Conservation (phyloP, 1,284 basidiomycete genomes). For the Microbotryomycetes sp. region DNA sequence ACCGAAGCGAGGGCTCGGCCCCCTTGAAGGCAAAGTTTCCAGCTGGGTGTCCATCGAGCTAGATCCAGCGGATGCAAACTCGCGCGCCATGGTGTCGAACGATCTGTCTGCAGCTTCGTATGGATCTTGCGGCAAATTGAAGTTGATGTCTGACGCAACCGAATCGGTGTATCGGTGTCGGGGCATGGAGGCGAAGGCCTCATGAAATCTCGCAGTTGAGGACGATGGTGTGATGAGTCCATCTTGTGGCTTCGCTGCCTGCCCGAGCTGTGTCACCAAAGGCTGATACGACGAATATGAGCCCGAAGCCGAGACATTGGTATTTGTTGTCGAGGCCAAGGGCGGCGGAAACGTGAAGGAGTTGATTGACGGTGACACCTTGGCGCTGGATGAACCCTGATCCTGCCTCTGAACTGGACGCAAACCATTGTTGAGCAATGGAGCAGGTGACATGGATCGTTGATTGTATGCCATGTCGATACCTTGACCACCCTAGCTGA, state of each 20-base stretch:
- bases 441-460: background rate
- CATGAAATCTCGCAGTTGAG: slow-evolving; percentile 16
- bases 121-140: slow-evolving; percentile 5
- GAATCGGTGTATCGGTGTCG: slow-evolving; percentile 9
- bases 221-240: background rate
- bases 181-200: slow-evolving; percentile 17
- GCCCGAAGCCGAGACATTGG: background rate
- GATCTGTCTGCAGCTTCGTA: slow-evolving; percentile 4
- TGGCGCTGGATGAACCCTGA: slow-evolving; percentile 4
- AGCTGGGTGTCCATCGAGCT: background rate
- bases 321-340: background rate
- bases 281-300: background rate
- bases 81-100: slow-evolving; percentile 22
- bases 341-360: slow-evolving; percentile 1
- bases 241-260: background rate
- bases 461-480: background rate
- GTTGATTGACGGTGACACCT: slow-evolving; percentile 2
- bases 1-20: slow-evolving; percentile 6
- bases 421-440: background rate
- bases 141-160: slow-evolving; percentile 4
- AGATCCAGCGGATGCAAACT: slow-evolving; percentile 3
- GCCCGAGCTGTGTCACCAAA: background rate
- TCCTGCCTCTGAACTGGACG: background rate
- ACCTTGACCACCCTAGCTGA: too few relatives aligned
- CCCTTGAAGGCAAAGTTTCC: background rate